Base-by-base conservation (phyloP, 345 rosid species). In the Gossypium bickii region DNA sequence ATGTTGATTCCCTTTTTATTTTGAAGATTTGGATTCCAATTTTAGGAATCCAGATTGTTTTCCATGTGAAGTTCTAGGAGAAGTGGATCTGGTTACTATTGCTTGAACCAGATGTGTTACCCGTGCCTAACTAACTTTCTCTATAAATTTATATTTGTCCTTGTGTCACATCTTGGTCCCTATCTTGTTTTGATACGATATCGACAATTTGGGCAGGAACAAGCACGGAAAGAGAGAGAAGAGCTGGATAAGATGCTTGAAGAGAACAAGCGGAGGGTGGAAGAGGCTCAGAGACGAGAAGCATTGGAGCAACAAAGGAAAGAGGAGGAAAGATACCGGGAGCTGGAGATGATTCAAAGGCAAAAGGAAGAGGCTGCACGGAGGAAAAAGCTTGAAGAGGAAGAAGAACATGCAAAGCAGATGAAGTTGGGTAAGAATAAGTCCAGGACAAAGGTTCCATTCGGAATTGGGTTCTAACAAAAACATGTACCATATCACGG, bases 181-280 rank as follows among this genome's bases (percentile, higher is more conserved):
- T 41, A 7, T 38, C 7, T 12, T 24, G 15, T 29, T 41, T 67
- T 67, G 24, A 56, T 75, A 16, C 11, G 43, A 45, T 49, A 0
- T 20, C 52, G 18, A 70, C 60, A 61, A 75, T 53, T 45, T 52
- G 12, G 4, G 4, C 84, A 92, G 97, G 96, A 88, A 80, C 93
- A 89, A 89, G 89, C 90, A 41, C 83, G 88, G 74, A 92, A 81
- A 82, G 97, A 90, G 74, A 86, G 93, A 81, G 94, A 92, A 72
- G 96, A 92, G 80, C 86, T 90, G 56, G 97, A 92, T 74, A 90
- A 87, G 82, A 89, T 92, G 97, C 82, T 92, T 66, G 92, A 90
- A 81, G 97, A 92, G 83, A 92, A 92, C 80, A 83, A 71, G 80
- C 86, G 94, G 82, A 88, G 90, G 73, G 97, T 92, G 73, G 96